These are phyloP conservation scores for Lentinula sp. DNA, from an alignment of 768 basidiomycete genomes.

Conservation along the genomic window DNA sequence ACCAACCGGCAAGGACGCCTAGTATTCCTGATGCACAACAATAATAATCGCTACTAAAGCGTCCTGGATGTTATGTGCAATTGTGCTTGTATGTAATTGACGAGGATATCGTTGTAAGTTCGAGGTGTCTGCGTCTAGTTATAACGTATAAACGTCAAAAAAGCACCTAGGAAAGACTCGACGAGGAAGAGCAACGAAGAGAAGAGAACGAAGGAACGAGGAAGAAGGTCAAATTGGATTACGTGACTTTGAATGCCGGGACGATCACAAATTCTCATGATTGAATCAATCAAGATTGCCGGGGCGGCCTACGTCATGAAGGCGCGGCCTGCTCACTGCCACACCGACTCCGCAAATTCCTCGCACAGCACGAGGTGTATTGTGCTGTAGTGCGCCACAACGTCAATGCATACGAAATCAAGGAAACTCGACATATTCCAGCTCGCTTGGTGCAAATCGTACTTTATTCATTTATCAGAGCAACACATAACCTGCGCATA, in stretches of 20 bases:
- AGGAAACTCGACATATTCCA: no score
- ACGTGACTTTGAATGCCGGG: neutral
- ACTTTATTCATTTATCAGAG: no score
- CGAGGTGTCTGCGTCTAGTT: neutral
- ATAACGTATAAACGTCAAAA: neutral
- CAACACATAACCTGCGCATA: no score
- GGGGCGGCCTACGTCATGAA: neutral
- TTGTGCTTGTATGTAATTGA: neutral
- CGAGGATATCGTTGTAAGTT: neutral
- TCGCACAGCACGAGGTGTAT: no score
- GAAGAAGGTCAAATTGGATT: neutral
- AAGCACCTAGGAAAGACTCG: neutral
- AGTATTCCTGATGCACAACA: neutral
- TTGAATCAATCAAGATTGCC: neutral
- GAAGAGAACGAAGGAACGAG: neutral
- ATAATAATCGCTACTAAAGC: neutral
- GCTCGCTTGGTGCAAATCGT: neutral
- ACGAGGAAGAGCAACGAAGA: neutral
- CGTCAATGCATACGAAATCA: no score
- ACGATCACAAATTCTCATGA: neutral
- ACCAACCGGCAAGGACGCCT: neutral
- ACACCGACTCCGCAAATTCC: neutral
- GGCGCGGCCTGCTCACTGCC: neutral
- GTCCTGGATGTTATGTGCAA: neutral
- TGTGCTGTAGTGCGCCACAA: no score